A percentile compares a stretch with the other conserved stretches of the same genome.
phyloP scores from a whole-genome alignment of 768 basidiomycete species.

The Calocera cornea region DNA sequence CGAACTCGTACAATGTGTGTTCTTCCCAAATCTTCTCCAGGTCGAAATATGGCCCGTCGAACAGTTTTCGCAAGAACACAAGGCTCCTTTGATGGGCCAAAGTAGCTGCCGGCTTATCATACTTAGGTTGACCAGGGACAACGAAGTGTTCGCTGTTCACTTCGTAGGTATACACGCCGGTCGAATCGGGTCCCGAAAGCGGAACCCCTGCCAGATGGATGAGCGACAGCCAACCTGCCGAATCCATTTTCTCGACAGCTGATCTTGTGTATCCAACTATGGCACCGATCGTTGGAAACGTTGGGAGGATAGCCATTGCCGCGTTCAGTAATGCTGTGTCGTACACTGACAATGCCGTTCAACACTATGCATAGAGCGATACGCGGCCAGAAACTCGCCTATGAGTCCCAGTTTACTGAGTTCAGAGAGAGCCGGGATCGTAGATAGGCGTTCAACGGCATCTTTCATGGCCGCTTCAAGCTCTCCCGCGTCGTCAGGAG shows the following conservation, averaged over 20 bases:
- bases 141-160: not conserved
- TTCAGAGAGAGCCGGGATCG: not conserved
- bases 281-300: not conserved
- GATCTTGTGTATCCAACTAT: not conserved
- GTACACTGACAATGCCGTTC: constrained; percentile 3
- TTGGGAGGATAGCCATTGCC: not conserved
- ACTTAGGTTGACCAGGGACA: constrained; percentile 3
- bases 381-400: constrained; percentile 6
- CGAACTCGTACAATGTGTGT: constrained; percentile 44
- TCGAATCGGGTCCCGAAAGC: not conserved
- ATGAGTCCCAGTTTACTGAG: constrained; percentile 7
- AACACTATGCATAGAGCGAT: not conserved
- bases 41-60: constrained; percentile 38
- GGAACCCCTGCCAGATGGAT: not conserved
- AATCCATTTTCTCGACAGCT: not conserved
- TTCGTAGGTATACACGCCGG: not conserved
- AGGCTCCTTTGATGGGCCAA: constrained; percentile 11
- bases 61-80: constrained; percentile 12
- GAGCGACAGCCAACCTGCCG: not conserved
- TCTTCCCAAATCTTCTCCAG: constrained; percentile 50
- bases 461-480: not conserved
- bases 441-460: constrained; percentile 7
- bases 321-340: not conserved
- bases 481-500: not conserved
- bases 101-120: constrained; percentile 7